Evolutionary conservation across 2,329 filamentous ascomycete genomes (phyloP), one percentile per base, ranked within the genome.

Genomic region (Dothiorella sarmentorum): DNA sequence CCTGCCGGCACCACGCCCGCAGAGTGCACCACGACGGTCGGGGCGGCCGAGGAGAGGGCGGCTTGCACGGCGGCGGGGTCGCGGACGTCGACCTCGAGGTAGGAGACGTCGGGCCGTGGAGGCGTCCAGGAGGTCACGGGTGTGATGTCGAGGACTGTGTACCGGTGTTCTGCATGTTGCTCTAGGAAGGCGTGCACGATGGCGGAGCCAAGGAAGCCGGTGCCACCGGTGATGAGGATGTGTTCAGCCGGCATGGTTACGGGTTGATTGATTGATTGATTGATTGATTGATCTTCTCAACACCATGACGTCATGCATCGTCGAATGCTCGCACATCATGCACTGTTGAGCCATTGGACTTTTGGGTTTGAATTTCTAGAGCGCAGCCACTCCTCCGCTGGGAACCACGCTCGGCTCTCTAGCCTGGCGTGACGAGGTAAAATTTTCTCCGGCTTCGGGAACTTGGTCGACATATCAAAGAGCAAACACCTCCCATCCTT

Each of bases 1-100:
- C 75, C 71, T 1, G 70, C 62, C 0, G 75, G 74, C 15, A 75
- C 73, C 3, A 77, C 67, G 73, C 75, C 82, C 18, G 93, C 94
- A 2, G 92, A 96, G 75, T 99, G 93, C 68, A 97, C 87, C 53
- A 99, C 90, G 13, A 95, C 84, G 69, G 91, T 86, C 18, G 93
- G 92, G 66, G 82, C 83, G 57, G 86, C 80, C 63, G 84, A 78
- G 29, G 80, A 73, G 66, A 97, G 85, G 1, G 73, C 72, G 1
- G 66, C 65, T 9, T 63, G 58, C 0, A 79, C 70, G 11, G 69
- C 69, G 1, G 65, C 62, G 0, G 59, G 37, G 11, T 73, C 67
- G 1, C 75, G 69, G n/a, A 80, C 68, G 53, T 79, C 74, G 60
- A 67, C 73, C 45, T 72, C 67, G 2, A 75, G 62, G 61, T 73